These are phyloP conservation scores for Lunasporangiospora selenospora DNA, from an alignment of 192 early-diverging fungal genomes.

Conservation along the genomic window DNA sequence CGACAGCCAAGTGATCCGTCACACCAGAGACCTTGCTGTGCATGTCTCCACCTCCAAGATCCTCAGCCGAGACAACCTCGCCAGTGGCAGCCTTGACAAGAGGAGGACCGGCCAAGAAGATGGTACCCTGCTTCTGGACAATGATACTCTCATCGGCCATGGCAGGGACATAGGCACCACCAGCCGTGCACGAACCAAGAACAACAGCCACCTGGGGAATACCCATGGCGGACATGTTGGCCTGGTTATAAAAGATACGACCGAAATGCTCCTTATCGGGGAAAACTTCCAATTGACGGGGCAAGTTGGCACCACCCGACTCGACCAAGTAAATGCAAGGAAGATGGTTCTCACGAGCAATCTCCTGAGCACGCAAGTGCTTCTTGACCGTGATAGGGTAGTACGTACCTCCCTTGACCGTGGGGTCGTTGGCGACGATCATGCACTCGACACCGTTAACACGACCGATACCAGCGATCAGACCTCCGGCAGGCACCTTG, in stretches of 20 bases:
- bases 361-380: conserved; percentile 97
- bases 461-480: conserved; percentile 97
- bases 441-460: conserved; percentile 94
- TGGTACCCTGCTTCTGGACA: conserved; percentile 94
- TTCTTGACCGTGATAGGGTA: conserved; percentile 97
- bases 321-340: conserved; percentile 96
- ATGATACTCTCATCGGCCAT: conserved; percentile 99
- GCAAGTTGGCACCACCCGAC: conserved; percentile 95
- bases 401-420: conserved; percentile 98
- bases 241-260: conserved; percentile 96
- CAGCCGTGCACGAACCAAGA: conserved; percentile 96
- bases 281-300: conserved; percentile 94
- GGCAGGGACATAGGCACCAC: conserved; percentile 97
- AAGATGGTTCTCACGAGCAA: conserved; percentile 90
- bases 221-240: conserved; percentile 73
- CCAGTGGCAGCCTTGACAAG: conserved; percentile 97
- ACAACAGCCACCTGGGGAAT: conserved; percentile 99
- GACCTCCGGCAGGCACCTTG: conserved; percentile 83
- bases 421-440: conserved; percentile 97
- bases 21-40: conserved; percentile 94
- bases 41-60: conserved; percentile 94
- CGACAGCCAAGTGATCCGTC: conserved; percentile 89
- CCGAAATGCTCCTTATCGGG: conserved; percentile 95
- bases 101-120: conserved; percentile 96
- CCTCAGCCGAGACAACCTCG: conserved; percentile 91